phyloP scores from a whole-genome alignment of 2,329 filamentous ascomycete species.

The Penicillium sp. region DNA sequence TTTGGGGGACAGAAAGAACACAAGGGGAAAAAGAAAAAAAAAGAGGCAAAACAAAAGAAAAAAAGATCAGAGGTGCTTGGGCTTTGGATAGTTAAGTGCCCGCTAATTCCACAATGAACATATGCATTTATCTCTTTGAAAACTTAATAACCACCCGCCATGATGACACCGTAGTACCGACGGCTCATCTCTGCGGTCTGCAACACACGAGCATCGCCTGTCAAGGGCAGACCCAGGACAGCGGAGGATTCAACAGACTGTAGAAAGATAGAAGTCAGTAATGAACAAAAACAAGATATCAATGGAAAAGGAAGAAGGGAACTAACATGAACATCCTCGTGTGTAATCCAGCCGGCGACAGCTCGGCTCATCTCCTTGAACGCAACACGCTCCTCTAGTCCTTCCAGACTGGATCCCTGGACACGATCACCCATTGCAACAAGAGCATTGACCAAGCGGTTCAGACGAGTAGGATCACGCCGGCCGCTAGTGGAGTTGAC shows the following conservation, averaged over 20 bases:
- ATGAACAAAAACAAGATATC: background rate
- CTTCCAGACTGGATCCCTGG: conserved; percentile 52
- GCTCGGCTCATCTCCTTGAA: conserved; percentile 77
- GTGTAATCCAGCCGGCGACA: conserved; percentile 65
- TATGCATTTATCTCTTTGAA: background rate
- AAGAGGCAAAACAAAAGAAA: conserved; percentile 3
- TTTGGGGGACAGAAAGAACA: conserved; percentile 5
- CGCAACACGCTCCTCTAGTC: conserved; percentile 65
- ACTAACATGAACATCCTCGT: conserved; percentile 59
- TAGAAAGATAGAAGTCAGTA: conserved; percentile 9
- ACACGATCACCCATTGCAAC: conserved; percentile 41
- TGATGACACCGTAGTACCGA: conserved; percentile 65
- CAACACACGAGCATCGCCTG: conserved; percentile 68
- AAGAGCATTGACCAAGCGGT: conserved; percentile 50
- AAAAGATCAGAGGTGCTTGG: background rate
- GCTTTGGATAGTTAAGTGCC: background rate
- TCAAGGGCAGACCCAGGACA: conserved; percentile 52
- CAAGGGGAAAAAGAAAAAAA: conserved; percentile 7
- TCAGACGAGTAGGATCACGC: conserved; percentile 43
- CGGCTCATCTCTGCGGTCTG: conserved; percentile 69
- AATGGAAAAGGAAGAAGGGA: background rate
- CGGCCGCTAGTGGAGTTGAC: conserved; percentile 40
- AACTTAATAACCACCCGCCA: conserved; percentile 48
- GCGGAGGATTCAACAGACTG: conserved; percentile 38
- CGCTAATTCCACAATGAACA: background rate